Evolutionary conservation across 257 asterid species (phyloP), one percentile per base, ranked within the genome.

Genomic region (Fraxinus pennsylvanica): DNA sequence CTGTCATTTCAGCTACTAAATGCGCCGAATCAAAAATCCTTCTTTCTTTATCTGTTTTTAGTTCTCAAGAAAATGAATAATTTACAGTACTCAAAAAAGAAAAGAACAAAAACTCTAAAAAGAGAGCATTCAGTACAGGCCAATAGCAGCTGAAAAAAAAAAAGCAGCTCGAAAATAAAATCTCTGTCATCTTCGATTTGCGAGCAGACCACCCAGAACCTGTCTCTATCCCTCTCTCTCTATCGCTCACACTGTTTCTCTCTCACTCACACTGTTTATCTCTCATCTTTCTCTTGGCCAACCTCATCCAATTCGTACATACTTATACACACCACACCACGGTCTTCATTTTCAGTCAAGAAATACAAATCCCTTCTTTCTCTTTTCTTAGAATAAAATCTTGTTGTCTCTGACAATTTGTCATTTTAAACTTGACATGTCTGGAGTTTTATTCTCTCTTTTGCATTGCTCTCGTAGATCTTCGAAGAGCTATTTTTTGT

Each of bases 121-220:
- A 9, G 15, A 22, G 19, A 2, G 32, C 6, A 63, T 27, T 41
- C 69, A 63, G 69, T 10, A 63, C 15, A 17, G 68, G 68, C 68
- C 15, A 61, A 59, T 30, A 25, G 33, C 33, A 22, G 68, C 17
- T 8, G 35, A 63, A 47, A 9, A 38, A 27, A 21, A 21, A 25
- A 10, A 38, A 1, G 71, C 84, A 77, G 72, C 82, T n/a, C 25
- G 43, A 38, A 38, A 39, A 39, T 39, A 61, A 57, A 57, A 61
- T 61, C 68, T 25, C 69, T 27, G 36, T 8, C 36, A 63, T 63
- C 12, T 61, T 27, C 69, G 69, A 63, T 63, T 9, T 63, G 33
- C 69, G 36, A 63, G 36, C 69, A 25, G 69, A 22, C 69, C 17
- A 22, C 69, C 68, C 75, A 19, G 4, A 68, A 27, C 6, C 73